Evolutionary conservation across 805 yeast genomes (phyloP).

Genomic region (Priceomyces medius): DNA sequence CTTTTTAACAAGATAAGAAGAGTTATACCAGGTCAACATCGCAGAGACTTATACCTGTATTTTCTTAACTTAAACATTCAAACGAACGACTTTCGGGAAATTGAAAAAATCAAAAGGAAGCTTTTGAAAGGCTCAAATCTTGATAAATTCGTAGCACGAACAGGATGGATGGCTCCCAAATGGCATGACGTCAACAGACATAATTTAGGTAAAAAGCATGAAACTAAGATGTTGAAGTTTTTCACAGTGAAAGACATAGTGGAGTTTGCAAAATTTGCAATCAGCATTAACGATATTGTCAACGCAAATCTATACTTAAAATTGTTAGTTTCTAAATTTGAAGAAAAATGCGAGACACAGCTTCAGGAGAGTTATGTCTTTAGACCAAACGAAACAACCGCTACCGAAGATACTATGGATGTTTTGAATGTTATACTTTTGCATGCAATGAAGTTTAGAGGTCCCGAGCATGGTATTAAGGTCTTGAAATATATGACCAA

Average conservation of each 20-base stretch:
- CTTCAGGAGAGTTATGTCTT: conserved; percentile 9
- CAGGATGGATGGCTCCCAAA: conserved; percentile 35
- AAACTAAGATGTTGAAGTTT: conserved; percentile 30
- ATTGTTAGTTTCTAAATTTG: conserved; percentile 38
- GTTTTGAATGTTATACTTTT: conserved; percentile 28
- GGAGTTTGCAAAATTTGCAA: conserved; percentile 20
- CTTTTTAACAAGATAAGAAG: conserved; percentile 18
- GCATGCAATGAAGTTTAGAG: conserved; percentile 39
- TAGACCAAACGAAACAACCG: conserved; percentile 14
- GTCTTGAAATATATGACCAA: conserved; percentile 33
- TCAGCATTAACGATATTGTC: conserved; percentile 26
- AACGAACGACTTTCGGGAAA: conserved; percentile 15
- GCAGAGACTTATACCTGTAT: conserved; percentile 26
- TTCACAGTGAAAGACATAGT: conserved; percentile 27
- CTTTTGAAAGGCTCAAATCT: conserved; percentile 28
- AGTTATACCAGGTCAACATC: conserved; percentile 16
- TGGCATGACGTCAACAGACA: conserved; percentile 34
- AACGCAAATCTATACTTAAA: conserved; percentile 34
- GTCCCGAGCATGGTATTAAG: conserved; percentile 29
- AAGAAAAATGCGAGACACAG: conserved; percentile 18
- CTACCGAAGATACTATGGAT: conserved; percentile 22
- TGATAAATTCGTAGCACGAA: conserved; percentile 33
- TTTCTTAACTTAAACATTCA: conserved; percentile 33
- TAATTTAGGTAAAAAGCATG: conserved; percentile 16
- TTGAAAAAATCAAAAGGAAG: conserved; percentile 19